Conservation (phyloP, 2,329 filamentous ascomycete genomes). For the Chrysosporium queenslandicum region DNA sequence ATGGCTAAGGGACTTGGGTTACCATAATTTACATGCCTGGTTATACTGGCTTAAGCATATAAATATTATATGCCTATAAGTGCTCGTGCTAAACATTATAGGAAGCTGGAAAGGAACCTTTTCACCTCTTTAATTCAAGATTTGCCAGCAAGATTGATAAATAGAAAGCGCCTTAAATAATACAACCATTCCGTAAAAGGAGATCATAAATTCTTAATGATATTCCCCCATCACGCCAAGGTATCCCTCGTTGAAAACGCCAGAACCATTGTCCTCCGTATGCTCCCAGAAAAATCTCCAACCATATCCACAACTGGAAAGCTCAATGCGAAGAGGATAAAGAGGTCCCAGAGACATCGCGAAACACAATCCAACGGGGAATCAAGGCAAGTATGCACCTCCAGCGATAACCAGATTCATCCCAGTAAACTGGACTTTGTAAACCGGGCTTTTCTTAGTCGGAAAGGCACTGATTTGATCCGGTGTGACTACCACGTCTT, state of each 20-base stretch:
- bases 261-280: not conserved
- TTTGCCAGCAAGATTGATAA: no score
- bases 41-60: no score
- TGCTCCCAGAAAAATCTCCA: conserved; percentile 3
- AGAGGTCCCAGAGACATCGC: not conserved
- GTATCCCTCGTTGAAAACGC: conserved; percentile 1
- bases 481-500: conserved; percentile 79
- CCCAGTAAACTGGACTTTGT: conserved; percentile 83
- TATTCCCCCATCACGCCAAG: not conserved
- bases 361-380: not conserved
- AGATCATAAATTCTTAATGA: not conserved
- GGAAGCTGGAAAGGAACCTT: no score
- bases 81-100: no score
- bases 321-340: not conserved
- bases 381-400: conserved; percentile 53
- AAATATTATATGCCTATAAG: no score
- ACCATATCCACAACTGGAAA: not conserved
- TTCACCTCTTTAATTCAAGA: no score
- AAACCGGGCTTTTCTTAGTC: conserved; percentile 91
- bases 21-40: not conserved
- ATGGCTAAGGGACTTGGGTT: conserved; percentile 30
- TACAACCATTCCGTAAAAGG: no score
- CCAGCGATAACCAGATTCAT: conserved; percentile 91
- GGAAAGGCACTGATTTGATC: conserved; percentile 93
- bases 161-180: no score